phyloP scores from a whole-genome alignment of 345 rosid genomes.

The Cardamine resedifolia region DNA sequence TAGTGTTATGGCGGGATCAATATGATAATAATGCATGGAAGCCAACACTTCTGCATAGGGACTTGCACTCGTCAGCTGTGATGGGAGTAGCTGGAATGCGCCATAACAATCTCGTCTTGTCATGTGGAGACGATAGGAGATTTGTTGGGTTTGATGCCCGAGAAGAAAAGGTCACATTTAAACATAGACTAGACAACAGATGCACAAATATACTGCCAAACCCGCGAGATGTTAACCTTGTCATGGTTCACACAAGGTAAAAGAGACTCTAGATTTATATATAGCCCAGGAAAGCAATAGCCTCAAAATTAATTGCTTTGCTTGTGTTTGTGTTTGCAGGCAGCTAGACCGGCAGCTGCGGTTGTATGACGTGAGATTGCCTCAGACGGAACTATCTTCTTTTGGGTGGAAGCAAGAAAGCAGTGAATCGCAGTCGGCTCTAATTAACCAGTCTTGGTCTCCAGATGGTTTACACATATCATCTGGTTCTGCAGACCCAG shows the following conservation, averaged over 20 bases:
- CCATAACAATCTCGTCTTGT: conserved; percentile 36
- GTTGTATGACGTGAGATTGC: conserved; percentile 39
- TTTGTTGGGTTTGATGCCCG: conserved; percentile 36
- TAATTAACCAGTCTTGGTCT: conserved; percentile 41
- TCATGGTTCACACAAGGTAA: conserved; percentile 42
- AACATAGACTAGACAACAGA: conserved; percentile 37
- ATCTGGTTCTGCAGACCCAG: conserved; percentile 40
- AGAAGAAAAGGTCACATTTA: conserved; percentile 31
- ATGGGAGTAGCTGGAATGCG: conserved; percentile 42
- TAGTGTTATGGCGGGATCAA: conserved; percentile 37
- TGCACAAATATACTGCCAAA: conserved; percentile 40
- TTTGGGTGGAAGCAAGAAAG: conserved; percentile 44
- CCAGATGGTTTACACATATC: conserved; percentile 42
- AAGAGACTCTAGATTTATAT: conserved; percentile 1
- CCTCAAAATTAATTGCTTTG: background rate
- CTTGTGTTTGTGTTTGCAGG: conserved; percentile 21
- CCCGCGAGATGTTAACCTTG: conserved; percentile 36
- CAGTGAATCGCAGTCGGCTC: conserved; percentile 40
- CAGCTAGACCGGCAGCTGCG: conserved; percentile 39
- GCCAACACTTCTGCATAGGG: conserved; percentile 28
- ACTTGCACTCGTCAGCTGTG: conserved; percentile 38
- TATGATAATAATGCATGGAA: conserved; percentile 23
- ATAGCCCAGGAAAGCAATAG: background rate
- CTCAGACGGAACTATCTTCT: conserved; percentile 38
- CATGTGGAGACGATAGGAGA: conserved; percentile 44